These are phyloP conservation scores for Neoboletus subvelutipes DNA, from an alignment of 768 basidiomycete species.

Conservation along the genomic window DNA sequence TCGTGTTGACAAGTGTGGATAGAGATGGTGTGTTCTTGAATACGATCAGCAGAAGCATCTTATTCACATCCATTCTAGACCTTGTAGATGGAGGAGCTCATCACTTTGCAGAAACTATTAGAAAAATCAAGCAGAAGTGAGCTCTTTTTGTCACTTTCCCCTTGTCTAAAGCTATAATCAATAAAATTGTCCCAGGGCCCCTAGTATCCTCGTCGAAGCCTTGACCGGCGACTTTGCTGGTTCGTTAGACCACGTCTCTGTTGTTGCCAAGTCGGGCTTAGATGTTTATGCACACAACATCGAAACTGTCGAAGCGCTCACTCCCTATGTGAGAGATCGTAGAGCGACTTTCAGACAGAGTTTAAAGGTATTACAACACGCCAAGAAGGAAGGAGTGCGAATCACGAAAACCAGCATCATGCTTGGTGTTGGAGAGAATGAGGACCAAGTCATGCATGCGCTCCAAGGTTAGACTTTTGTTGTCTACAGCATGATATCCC, in stretches of 20 bases:
- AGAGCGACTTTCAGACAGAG: conserved; percentile 89
- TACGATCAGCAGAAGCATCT: not conserved
- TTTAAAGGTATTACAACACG: conserved; percentile 74
- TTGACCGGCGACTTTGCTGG: conserved; percentile 94
- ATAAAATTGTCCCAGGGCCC: conserved; percentile 59
- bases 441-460: conserved; percentile 78
- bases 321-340: conserved; percentile 93
- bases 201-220: conserved; percentile 94
- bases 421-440: conserved; percentile 93
- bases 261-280: conserved; percentile 89
- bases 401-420: conserved; percentile 98
- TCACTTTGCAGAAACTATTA: conserved; percentile 95
- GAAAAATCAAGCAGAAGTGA: conserved; percentile 91
- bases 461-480: conserved; percentile 63
- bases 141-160: conserved; percentile 32
- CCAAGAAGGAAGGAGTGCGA: conserved; percentile 79
- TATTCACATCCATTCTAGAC: conserved; percentile 49
- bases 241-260: conserved; percentile 65
- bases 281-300: conserved; percentile 99
- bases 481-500: not conserved
- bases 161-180: not conserved
- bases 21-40: conserved; percentile 72
- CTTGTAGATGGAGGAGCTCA: conserved; percentile 87
- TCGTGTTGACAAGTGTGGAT: conserved; percentile 95
- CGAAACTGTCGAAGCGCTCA: conserved; percentile 92